Conservation (phyloP, 2,329 filamentous ascomycete genomes). For the Graphilbum ipis-grandicollis region DNA sequence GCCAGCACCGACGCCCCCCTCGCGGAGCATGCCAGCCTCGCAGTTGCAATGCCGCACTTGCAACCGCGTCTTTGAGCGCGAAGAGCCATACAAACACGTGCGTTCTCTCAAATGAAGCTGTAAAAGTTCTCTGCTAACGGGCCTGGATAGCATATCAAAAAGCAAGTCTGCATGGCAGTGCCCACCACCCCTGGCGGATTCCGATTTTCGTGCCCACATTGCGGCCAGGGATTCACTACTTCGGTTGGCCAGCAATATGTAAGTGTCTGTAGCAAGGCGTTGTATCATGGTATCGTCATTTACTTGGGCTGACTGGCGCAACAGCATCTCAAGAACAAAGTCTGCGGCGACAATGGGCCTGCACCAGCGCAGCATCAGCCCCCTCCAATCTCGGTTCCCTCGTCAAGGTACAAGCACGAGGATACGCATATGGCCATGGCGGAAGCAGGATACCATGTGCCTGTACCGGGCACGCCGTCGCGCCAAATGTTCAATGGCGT, state of each 20-base stretch:
- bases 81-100: conserved; percentile 16
- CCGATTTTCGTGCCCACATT: conserved; percentile 25
- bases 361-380: not conserved
- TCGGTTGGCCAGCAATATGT: conserved; percentile 24
- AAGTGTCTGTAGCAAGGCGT: conserved; percentile 8
- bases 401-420: not conserved
- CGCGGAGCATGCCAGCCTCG: not conserved
- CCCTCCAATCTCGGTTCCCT: not conserved
- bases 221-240: conserved; percentile 26
- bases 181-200: conserved; percentile 12
- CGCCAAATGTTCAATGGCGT: too few species aligned
- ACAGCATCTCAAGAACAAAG: conserved; percentile 22
- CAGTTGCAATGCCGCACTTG: conserved; percentile 14
- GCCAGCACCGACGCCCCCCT: not conserved
- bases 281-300: not conserved
- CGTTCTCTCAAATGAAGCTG: not conserved
- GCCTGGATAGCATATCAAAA: conserved; percentile 16
- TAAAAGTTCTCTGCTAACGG: not conserved
- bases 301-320: conserved; percentile 1
- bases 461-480: too few species aligned
- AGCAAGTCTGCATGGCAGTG: conserved; percentile 16
- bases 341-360: conserved; percentile 23
- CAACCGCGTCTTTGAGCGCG: conserved; percentile 18
- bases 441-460: too few species aligned
- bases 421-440: too few species aligned